Evolutionary conservation across 2,329 filamentous ascomycete species (phyloP), one percentile per base, ranked within the genome.

Genomic region (Ceratocystiopsis sp.): DNA sequence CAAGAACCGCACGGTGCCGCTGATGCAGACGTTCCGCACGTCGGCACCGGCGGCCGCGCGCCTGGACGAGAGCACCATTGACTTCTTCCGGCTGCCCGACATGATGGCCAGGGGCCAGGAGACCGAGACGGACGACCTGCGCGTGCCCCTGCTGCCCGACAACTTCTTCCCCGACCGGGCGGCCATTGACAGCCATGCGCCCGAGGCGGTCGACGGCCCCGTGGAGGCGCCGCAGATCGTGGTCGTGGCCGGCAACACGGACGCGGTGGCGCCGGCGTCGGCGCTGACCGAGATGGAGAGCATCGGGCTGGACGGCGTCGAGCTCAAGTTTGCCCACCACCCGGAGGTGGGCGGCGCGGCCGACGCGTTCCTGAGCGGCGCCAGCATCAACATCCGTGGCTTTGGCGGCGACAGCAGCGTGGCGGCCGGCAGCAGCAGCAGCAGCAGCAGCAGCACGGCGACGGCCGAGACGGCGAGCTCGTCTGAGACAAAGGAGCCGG

Each of bases 1-100:
- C 52, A 50, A 60, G 55, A 58, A 60, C 54, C 65, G 65, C 50
- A 59, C 60, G 46, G 61, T 69, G 53, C 74, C 73, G 36, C 60
- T 78, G 44, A 78, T 79, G 74, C 75, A 79, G 61, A 72, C 69
- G 54, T 78, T 78, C 62, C 62, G 63, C 52, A 65, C 66, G 18
- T 64, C 67, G 16, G 59, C 64, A 3, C 56, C 67, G 15, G 51
- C 57, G 12, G 53, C 61, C 25, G 50, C 58, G n/a, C 48, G 54
- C 4, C 45, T 54, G 40, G 53, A 58, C 44, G 44, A 55, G 37
- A 54, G 53, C 38, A 60, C 66, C 46, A 64, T 75, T 46, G 25
- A 29, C 25, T 29, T 29, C 25, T 29, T 29, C 25, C 25, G 25
- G 25, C 25, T 29, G 25, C 25, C 25, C 7, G 25, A 29, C 5